Conservation (phyloP, 2,329 filamentous ascomycete species). For the Helminthosporium solani region DNA sequence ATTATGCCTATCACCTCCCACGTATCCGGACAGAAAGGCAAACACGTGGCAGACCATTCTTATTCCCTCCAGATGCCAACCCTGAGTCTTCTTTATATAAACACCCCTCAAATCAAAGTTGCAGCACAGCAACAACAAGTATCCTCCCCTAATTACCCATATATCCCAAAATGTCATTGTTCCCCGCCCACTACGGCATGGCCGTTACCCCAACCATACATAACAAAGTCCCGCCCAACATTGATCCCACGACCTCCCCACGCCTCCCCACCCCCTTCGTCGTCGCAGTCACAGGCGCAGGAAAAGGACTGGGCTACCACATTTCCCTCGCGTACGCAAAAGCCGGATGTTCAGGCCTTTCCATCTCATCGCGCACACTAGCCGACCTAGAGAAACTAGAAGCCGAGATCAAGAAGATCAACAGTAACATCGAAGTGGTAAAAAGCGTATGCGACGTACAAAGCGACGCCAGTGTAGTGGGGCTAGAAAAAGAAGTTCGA, state of each 20-base stretch:
- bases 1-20: too few relatives aligned
- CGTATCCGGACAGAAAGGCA: too few relatives aligned
- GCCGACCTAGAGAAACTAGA: slow-evolving; percentile 16
- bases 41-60: too few relatives aligned
- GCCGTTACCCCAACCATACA: slow-evolving; percentile 31
- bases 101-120: too few relatives aligned
- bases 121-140: too few relatives aligned
- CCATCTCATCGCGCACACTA: slow-evolving; percentile 41
- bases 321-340: slow-evolving; percentile 56
- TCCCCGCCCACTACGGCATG: slow-evolving; percentile 11
- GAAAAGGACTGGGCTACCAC: slow-evolving; percentile 55
- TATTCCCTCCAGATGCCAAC: too few relatives aligned
- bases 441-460: slow-evolving; percentile 17
- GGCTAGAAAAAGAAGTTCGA: slow-evolving; percentile 8
- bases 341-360: slow-evolving; percentile 56
- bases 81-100: too few relatives aligned
- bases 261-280: slow-evolving; percentile 20
- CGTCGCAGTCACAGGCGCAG: slow-evolving; percentile 57
- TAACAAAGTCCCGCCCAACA: slow-evolving; percentile 54
- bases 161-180: too few relatives aligned
- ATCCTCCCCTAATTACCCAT: too few relatives aligned
- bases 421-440: slow-evolving; percentile 30
- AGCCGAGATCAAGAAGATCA: slow-evolving; percentile 8
- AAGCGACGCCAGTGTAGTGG: slow-evolving; percentile 3
- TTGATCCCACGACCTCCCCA: slow-evolving; percentile 44